These are phyloP conservation scores for Geotrichum europaeum DNA, from an alignment of 1,139 yeast species.

Conservation along the genomic window DNA sequence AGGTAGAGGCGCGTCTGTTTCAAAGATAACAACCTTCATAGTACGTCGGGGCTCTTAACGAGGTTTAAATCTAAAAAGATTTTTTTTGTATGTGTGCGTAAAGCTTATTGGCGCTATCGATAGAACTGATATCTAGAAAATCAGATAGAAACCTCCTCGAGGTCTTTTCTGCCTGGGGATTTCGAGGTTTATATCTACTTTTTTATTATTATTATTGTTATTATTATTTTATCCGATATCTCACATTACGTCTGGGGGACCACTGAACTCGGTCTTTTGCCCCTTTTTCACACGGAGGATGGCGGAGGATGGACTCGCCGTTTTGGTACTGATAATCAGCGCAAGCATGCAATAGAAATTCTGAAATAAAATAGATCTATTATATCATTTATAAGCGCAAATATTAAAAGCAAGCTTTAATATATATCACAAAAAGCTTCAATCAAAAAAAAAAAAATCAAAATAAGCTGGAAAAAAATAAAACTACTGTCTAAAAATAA, in stretches of 20 bases:
- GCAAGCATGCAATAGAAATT: background rate
- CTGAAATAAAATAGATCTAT: background rate
- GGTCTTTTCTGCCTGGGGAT: background rate
- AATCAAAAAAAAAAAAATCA: background rate
- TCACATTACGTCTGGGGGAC: background rate
- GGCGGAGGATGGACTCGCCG: background rate
- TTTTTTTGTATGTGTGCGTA: background rate
- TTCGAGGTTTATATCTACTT: background rate
- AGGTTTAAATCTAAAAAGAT: too few relatives aligned
- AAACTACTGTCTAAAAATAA: background rate
- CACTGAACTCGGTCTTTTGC: background rate
- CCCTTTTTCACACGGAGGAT: background rate
- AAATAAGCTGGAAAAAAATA: background rate
- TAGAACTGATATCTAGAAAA: background rate
- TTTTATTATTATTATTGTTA: background rate
- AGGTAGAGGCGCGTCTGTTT: conserved; percentile 31
- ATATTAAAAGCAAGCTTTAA: background rate
- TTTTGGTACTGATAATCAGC: background rate
- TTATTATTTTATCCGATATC: background rate
- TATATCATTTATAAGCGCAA: background rate
- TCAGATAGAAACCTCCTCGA: background rate
- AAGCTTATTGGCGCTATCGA: background rate
- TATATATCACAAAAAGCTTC: background rate
- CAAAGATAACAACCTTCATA: conserved; percentile 28
- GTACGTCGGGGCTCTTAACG: background rate